Evolutionary conservation across 257 asterid species (phyloP), one percentile per base, ranked within the genome.

Genomic region (Phtheirospermum japonicum): DNA sequence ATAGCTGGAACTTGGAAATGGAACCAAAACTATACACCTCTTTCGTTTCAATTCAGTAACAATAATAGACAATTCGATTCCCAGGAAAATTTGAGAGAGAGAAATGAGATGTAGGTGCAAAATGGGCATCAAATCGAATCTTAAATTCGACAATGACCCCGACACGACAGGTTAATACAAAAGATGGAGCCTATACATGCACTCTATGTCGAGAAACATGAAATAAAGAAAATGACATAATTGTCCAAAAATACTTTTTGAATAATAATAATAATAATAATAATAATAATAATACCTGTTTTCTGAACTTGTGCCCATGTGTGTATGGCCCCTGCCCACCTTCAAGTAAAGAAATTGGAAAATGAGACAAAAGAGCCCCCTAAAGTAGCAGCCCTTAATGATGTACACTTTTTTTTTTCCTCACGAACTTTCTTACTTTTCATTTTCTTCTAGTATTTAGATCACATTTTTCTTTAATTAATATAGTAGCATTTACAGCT

Each of bases 361-460:
- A 66, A 66, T 57, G 50, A 69, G 75, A 72, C 70, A 79, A 72
- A 54, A 70, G 31, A 70, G 71, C 50, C 64, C 72, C 64, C 49
- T 62, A 74, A 74, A 75, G 64, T 20, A 20, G 12, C 67, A 23
- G 36, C 33, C 76, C 68, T 71, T 71, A 61, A 4, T 52, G 54
- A 76, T 76, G 55, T 49, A 62, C 57, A 30, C 71, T 18, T 65
- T 57, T 42, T 57, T 45, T 40, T 36, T n/a, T n/a, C n/a, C n/a
- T n/a, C n/a, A n/a, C n/a, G n/a, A n/a, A n/a, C n/a, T n/a, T n/a
- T n/a, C n/a, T n/a, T n/a, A n/a, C n/a, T n/a, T n/a, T n/a, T n/a
- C n/a, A n/a, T n/a, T n/a, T n/a, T n/a, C n/a, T n/a, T n/a, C n/a
- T n/a, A n/a, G n/a, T n/a, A n/a, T n/a, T n/a, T n/a, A n/a, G n/a